Conservation (phyloP, 1,284 basidiomycete species). For the Apiotrichum akiyoshidainum region DNA sequence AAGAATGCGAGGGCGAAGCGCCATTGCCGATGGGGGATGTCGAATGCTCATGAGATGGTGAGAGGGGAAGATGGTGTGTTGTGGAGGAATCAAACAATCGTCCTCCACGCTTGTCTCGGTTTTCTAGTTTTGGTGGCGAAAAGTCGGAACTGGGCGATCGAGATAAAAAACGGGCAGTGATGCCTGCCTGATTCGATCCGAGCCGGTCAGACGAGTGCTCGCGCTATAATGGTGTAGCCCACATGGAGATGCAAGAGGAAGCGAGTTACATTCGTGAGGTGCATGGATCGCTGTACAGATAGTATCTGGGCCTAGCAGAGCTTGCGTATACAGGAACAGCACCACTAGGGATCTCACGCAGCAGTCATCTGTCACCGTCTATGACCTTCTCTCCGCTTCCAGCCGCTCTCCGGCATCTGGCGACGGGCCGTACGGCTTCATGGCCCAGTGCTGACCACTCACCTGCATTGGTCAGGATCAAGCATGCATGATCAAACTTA, state of each 20-base stretch:
- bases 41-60: constrained; percentile 12
- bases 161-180: not conserved
- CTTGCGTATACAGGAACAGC: no score
- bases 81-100: not conserved
- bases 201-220: not conserved
- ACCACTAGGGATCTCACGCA: not conserved
- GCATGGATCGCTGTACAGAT: no score
- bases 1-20: constrained; percentile 8
- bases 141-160: not conserved
- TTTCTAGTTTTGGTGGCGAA: not conserved
- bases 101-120: not conserved
- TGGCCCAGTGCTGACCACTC: constrained; percentile 38
- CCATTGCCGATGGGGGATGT: constrained; percentile 1
- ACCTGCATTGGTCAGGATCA: constrained; percentile 18
- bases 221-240: no score
- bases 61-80: not conserved
- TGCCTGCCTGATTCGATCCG: no score
- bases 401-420: constrained; percentile 25
- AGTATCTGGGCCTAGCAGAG: no score
- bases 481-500: constrained; percentile 15
- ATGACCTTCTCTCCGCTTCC: constrained; percentile 5
- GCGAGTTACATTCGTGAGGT: no score
- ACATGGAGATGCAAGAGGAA: no score
- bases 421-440: constrained; percentile 38
- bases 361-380: not conserved